These are phyloP conservation scores for Sphaerulina populicola DNA, from an alignment of 2,329 filamentous ascomycete species.

Conservation along the genomic window DNA sequence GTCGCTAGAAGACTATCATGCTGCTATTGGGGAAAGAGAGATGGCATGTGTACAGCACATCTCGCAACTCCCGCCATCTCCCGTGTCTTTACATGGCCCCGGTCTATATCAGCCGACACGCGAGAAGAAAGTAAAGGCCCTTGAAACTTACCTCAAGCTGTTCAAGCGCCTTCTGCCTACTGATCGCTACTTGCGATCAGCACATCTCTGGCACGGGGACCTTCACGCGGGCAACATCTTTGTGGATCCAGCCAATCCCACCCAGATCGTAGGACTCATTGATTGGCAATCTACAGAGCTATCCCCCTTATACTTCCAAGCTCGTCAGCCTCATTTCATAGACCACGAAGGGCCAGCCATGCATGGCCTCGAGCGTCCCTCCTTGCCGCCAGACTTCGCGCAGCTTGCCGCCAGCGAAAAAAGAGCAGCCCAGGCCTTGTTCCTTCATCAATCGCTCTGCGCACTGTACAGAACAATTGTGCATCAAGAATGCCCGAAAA, in stretches of 20 bases:
- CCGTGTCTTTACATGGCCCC: conserved; percentile 33
- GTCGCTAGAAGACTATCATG: conserved; percentile 26
- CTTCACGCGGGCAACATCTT: conserved; percentile 36
- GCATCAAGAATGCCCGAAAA: neutral
- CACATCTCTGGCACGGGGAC: conserved; percentile 34
- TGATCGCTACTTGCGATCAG: conserved; percentile 7
- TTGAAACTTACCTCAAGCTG: neutral
- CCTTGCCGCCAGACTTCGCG: conserved; percentile 22
- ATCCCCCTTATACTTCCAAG: conserved; percentile 34
- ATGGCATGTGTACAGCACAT: conserved; percentile 29
- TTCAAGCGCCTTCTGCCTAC: conserved; percentile 6
- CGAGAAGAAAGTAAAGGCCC: conserved; percentile 30
- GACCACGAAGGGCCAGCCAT: conserved; percentile 31
- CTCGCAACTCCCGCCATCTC: conserved; percentile 31
- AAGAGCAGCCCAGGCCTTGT: conserved; percentile 22
- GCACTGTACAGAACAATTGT: neutral
- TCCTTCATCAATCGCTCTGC: conserved; percentile 24
- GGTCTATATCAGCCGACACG: conserved; percentile 33
- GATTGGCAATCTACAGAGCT: conserved; percentile 34
- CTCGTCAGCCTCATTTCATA: conserved; percentile 30
- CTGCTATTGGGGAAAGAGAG: conserved; percentile 25
- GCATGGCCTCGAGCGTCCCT: conserved; percentile 27
- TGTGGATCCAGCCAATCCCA: conserved; percentile 29
- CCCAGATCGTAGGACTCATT: conserved; percentile 29
- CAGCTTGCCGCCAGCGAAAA: conserved; percentile 21